Percentiles rank a stretch among this genome's conserved stretches.
These are phyloP conservation scores for Adansonia digitata DNA, from an alignment of 345 rosid species.

Conservation along the genomic window DNA sequence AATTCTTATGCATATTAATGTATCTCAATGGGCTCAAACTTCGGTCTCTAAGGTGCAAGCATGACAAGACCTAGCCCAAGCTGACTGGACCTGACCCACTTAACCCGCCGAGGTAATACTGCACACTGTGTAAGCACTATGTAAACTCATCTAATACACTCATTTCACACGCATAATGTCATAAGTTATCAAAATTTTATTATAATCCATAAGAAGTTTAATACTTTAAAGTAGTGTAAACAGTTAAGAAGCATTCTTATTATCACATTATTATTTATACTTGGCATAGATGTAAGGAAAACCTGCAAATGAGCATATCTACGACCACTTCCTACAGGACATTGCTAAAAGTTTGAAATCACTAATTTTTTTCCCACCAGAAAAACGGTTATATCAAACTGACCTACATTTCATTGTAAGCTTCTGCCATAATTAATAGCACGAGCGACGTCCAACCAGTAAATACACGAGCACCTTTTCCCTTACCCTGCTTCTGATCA, in stretches of 20 bases:
- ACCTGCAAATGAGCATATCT: neutral
- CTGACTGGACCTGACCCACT: neutral
- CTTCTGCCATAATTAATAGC: conserved; percentile 72
- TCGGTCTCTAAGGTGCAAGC: neutral
- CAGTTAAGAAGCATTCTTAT: too few relatives aligned
- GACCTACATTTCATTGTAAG: conserved; percentile 30
- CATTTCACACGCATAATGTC: too few relatives aligned
- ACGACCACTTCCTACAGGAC: neutral
- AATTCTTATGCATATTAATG: neutral
- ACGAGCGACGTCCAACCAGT: conserved; percentile 87
- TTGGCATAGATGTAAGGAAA: neutral
- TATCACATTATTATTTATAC: neutral
- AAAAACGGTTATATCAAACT: neutral
- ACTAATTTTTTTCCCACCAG: neutral
- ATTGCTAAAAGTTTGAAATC: neutral
- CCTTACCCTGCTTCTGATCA: conserved; percentile 67
- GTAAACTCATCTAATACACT: too few relatives aligned
- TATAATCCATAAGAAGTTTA: too few relatives aligned
- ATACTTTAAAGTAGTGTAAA: too few relatives aligned
- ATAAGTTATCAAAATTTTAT: too few relatives aligned
- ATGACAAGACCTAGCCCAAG: neutral
- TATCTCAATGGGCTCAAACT: too few relatives aligned
- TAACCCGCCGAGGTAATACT: neutral
- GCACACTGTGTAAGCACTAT: neutral
- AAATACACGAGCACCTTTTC: conserved; percentile 68